Conservation (phyloP, 257 asterid species). For the Solanum acaule region DNA sequence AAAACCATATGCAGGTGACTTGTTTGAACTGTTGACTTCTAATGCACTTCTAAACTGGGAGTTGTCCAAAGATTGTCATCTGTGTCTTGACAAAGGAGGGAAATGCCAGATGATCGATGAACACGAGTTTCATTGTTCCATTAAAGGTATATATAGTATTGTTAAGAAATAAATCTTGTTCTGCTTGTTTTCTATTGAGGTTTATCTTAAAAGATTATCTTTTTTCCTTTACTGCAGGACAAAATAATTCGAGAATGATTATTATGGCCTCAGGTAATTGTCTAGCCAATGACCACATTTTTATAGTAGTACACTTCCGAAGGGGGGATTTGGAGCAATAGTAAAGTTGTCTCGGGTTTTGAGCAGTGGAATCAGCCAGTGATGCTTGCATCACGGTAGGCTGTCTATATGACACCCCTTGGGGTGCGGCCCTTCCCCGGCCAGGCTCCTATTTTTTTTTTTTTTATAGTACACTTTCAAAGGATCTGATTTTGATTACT, state of each 20-base stretch:
- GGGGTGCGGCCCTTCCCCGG: background rate
- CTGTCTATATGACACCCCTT: background rate
- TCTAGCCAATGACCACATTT: background rate
- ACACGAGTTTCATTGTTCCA: background rate
- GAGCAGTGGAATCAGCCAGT: background rate
- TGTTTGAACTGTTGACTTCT: conserved; percentile 4
- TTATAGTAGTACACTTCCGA: background rate
- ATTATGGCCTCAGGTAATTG: conserved; percentile 1
- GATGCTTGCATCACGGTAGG: background rate
- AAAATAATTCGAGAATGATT: background rate
- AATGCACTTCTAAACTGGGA: conserved; percentile 18
- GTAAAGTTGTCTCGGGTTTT: background rate
- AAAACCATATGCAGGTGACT: background rate
- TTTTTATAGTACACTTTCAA: background rate
- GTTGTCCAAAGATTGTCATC: conserved; percentile 18
- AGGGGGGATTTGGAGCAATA: background rate
- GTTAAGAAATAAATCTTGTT: background rate
- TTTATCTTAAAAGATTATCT: background rate
- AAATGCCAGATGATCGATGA: background rate
- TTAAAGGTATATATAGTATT: background rate
- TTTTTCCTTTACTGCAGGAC: background rate
- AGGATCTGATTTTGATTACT: background rate
- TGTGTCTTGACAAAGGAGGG: conserved; percentile 24
- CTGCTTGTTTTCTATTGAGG: background rate
- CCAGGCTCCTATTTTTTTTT: background rate